phyloP scores from a whole-genome alignment of 768 basidiomycete genomes.

The Suillus fuscotomentosus region DNA sequence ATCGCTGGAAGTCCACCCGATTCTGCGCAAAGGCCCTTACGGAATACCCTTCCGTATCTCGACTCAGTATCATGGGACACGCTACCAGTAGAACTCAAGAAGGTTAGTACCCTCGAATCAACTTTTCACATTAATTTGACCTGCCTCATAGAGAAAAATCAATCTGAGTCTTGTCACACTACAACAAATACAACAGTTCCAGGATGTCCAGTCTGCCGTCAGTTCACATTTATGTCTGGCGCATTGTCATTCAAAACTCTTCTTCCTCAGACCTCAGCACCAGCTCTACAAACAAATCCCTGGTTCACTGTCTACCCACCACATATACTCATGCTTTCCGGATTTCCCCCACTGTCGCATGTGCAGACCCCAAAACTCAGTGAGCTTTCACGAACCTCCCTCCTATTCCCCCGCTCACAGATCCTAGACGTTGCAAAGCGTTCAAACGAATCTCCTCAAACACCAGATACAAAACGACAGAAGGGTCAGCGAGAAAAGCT shows the following conservation, averaged over 20 bases:
- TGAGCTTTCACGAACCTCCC: constrained; percentile 26
- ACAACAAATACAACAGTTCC: constrained; percentile 43
- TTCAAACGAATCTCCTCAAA: constrained; percentile 35
- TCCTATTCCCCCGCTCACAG: constrained; percentile 13
- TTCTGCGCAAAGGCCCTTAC: constrained; percentile 48
- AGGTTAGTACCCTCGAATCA: constrained; percentile 37
- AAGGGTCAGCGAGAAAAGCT: constrained; percentile 16
- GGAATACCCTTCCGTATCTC: constrained; percentile 46
- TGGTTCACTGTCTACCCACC: constrained; percentile 56
- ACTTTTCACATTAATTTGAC: background rate
- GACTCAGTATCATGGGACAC: constrained; percentile 61
- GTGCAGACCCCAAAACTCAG: constrained; percentile 23
- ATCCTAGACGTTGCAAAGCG: constrained; percentile 39
- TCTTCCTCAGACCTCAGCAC: constrained; percentile 32
- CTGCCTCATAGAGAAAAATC: constrained; percentile 52
- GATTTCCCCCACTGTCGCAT: constrained; percentile 35
- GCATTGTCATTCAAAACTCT: background rate
- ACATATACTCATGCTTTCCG: constrained; percentile 47
- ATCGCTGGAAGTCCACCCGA: constrained; percentile 60
- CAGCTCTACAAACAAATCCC: constrained; percentile 36
- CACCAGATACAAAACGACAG: constrained; percentile 47
- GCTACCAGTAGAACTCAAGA: constrained; percentile 58
- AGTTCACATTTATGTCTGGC: constrained; percentile 15
- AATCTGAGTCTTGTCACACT: constrained; percentile 51
- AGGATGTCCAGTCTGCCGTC: constrained; percentile 52